Percentiles rank a stretch among this genome's conserved stretches.
These are phyloP conservation scores for Capillidium heterosporum DNA, from an alignment of 371 early-diverging fungal genomes.

Conservation along the genomic window DNA sequence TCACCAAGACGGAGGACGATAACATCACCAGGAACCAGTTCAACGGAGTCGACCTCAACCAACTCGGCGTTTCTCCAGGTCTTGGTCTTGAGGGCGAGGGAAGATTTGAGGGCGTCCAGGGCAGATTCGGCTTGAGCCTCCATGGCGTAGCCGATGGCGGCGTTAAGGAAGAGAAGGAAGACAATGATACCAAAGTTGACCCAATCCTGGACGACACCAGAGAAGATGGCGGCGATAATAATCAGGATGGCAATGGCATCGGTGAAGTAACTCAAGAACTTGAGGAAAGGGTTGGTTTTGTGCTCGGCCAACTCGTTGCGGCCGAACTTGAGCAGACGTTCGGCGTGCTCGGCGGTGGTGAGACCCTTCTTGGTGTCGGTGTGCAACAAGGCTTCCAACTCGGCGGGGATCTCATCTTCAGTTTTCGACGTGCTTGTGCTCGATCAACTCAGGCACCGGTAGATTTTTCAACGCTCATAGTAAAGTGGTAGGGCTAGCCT, in stretches of 20 bases:
- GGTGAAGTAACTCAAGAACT: constrained; percentile 74
- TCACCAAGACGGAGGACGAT: constrained; percentile 81
- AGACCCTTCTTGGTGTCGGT: constrained; percentile 47
- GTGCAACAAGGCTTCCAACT: constrained; percentile 45
- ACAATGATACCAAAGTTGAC: constrained; percentile 58
- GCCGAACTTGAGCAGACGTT: constrained; percentile 44
- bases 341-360: constrained; percentile 27
- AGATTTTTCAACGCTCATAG: too few species aligned
- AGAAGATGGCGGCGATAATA: constrained; percentile 55
- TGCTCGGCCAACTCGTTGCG: constrained; percentile 59
- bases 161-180: constrained; percentile 67
- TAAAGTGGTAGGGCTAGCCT: too few species aligned
- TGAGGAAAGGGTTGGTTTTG: constrained; percentile 62
- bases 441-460: constrained; percentile 12
- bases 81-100: constrained; percentile 46
- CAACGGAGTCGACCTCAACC: constrained; percentile 57
- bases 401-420: constrained; percentile 42
- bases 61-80: constrained; percentile 63
- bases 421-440: constrained; percentile 43
- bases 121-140: constrained; percentile 84
- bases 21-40: constrained; percentile 76
- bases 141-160: constrained; percentile 73
- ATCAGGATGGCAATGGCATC: constrained; percentile 81
- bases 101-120: constrained; percentile 68
- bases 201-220: constrained; percentile 56